These are phyloP conservation scores for Solanum chiquidenum DNA, from an alignment of 257 asterid genomes.

Conservation along the genomic window DNA sequence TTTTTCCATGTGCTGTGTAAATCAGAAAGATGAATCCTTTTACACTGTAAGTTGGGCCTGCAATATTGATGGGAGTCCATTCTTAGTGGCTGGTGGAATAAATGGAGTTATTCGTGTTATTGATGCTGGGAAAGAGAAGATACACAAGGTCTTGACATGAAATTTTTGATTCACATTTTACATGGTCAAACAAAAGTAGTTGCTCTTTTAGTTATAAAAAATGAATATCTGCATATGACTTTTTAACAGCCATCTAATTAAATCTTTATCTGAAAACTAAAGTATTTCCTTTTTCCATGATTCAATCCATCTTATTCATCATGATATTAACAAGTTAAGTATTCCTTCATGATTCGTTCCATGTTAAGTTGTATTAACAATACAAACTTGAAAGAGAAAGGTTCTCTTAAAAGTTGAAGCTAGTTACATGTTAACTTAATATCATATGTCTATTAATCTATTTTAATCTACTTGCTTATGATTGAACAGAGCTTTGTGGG, in stretches of 20 bases:
- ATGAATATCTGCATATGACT: not conserved
- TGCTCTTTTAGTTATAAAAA: not conserved
- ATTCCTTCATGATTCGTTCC: not conserved
- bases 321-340: not conserved
- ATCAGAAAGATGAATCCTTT: constrained; percentile 96
- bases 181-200: not conserved
- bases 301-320: not conserved
- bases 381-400: not conserved
- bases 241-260: not conserved
- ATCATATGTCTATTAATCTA: not conserved
- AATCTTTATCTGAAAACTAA: not conserved
- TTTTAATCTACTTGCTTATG: not conserved
- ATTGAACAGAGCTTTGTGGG: constrained; percentile 81
- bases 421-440: not conserved
- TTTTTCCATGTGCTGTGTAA: constrained; percentile 24
- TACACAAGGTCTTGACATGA: constrained; percentile 52
- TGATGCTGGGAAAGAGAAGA: constrained; percentile 83
- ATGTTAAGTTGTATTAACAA: not conserved
- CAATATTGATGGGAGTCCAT: constrained; percentile 68
- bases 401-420: not conserved
- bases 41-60: constrained; percentile 99
- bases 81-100: constrained; percentile 85
- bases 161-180: not conserved
- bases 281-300: not conserved
- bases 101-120: constrained; percentile 84